Percentiles rank a stretch among this genome's conserved stretches.
Conservation (phyloP, 2,329 filamentous ascomycete species). For the Fusarium sulawesiense region DNA sequence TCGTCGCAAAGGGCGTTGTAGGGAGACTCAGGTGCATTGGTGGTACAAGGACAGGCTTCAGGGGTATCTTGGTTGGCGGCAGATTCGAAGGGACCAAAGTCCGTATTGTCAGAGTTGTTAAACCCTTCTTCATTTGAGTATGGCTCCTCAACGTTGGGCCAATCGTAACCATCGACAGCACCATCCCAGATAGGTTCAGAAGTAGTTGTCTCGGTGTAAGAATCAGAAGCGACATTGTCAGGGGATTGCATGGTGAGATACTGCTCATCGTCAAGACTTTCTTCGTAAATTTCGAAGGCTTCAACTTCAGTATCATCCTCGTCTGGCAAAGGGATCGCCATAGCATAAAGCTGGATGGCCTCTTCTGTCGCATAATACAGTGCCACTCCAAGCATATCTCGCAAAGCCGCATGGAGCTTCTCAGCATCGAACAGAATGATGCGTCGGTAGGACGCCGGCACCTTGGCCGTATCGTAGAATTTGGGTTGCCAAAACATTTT, state of each 20-base stretch:
- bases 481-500: slow-evolving; percentile 1
- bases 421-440: rapidly evolving
- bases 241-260: neutral
- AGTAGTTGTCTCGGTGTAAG: neutral
- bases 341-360: neutral
- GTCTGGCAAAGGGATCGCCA: neutral
- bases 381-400: neutral
- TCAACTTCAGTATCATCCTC: neutral
- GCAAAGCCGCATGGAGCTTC: neutral
- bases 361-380: neutral
- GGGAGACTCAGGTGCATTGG: neutral
- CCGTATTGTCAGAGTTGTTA: neutral
- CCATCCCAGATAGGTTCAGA: neutral
- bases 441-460: neutral
- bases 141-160: neutral
- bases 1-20: neutral
- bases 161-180: neutral
- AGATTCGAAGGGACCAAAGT: neutral
- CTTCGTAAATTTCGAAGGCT: neutral
- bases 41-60: neutral
- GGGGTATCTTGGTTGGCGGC: neutral
- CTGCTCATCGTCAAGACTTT: neutral
- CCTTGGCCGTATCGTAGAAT: slow-evolving; percentile 16
- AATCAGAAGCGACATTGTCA: neutral
- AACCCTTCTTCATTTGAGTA: neutral